Conservation (phyloP, 2,329 filamentous ascomycete species). For the Simplicillium sp. region DNA sequence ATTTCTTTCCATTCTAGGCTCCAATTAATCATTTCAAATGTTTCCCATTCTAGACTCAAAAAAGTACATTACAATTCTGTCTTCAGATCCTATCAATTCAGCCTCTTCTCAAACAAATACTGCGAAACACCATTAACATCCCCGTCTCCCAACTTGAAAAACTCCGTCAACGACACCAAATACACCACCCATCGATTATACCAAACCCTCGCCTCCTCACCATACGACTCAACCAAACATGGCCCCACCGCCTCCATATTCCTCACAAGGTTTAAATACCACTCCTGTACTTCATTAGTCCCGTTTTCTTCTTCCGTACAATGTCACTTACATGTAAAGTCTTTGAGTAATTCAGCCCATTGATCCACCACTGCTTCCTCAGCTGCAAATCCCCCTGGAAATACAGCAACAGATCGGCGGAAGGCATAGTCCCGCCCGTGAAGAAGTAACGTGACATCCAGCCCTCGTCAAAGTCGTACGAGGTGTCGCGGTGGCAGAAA, state of each 20-base stretch:
- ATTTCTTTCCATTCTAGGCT: no score
- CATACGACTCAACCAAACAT: slow-evolving; percentile 55
- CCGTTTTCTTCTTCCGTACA: not conserved
- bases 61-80: no score
- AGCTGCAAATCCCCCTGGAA: slow-evolving; percentile 55
- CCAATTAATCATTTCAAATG: no score
- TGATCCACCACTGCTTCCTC: slow-evolving; percentile 61
- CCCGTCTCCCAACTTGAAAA: slow-evolving; percentile 56
- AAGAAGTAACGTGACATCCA: slow-evolving; percentile 72
- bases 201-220: slow-evolving; percentile 50
- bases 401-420: slow-evolving; percentile 54
- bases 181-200: slow-evolving; percentile 65
- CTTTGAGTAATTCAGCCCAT: slow-evolving; percentile 56
- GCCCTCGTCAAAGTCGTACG: slow-evolving; percentile 61
- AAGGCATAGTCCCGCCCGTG: slow-evolving; percentile 64
- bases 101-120: slow-evolving; percentile 53
- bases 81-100: no score
- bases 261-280: slow-evolving; percentile 49
- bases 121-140: slow-evolving; percentile 61
- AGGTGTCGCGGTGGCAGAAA: slow-evolving; percentile 53
- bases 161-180: slow-evolving; percentile 60
- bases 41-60: no score
- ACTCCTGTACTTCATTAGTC: slow-evolving; percentile 32
- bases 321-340: slow-evolving; percentile 51
- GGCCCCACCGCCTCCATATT: slow-evolving; percentile 55